These are phyloP conservation scores for Lyophyllum decastes DNA, from an alignment of 768 basidiomycete species.

Conservation along the genomic window DNA sequence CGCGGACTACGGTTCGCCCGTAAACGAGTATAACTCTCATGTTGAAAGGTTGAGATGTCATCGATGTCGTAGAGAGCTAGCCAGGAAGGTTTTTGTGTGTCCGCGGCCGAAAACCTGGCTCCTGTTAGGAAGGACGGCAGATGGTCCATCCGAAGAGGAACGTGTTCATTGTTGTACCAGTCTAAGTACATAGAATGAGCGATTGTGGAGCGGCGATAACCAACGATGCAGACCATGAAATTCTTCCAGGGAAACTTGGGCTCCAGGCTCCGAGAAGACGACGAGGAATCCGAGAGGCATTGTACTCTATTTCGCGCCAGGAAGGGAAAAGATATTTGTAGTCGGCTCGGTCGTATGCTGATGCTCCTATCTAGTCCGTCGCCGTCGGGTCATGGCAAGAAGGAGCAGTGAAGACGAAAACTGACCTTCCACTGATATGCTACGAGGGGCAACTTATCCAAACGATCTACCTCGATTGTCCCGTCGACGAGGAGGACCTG, in stretches of 20 bases:
- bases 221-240: slow-evolving; percentile 40
- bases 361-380: no score
- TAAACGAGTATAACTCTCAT: slow-evolving; percentile 44
- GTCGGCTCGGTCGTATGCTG: no score
- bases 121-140: slow-evolving; percentile 48
- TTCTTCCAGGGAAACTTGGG: slow-evolving; percentile 41
- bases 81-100: slow-evolving; percentile 41
- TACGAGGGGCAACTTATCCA: no score
- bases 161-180: slow-evolving; percentile 61
- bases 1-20: slow-evolving; percentile 44
- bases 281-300: slow-evolving; percentile 48
- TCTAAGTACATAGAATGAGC: slow-evolving; percentile 24
- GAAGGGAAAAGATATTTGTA: no score
- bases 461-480: no score
- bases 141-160: slow-evolving; percentile 49
- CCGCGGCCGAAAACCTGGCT: slow-evolving; percentile 42
- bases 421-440: no score
- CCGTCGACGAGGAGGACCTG: no score
- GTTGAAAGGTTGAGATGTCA: slow-evolving; percentile 39
- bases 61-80: slow-evolving; percentile 52
- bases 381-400: no score
- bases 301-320: no score
- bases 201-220: not conserved
- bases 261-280: slow-evolving; percentile 47
- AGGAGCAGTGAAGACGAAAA: no score